Evolutionary conservation across 2,329 filamentous ascomycete genomes (phyloP).

Genomic region (Didymella sp.): DNA sequence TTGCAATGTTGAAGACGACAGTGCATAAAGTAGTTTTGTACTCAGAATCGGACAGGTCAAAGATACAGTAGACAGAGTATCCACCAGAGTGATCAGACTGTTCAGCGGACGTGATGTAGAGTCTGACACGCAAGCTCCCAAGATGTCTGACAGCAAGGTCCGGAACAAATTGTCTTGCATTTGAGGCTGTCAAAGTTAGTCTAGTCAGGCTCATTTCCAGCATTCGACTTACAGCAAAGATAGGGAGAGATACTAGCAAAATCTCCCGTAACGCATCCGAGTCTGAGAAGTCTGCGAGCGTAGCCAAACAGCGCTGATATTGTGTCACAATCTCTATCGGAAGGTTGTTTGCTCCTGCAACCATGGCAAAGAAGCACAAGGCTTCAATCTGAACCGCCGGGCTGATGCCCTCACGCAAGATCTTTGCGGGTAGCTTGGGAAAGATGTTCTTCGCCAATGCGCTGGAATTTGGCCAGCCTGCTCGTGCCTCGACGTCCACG

Average conservation of each 20-base stretch:
- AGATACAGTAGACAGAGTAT: slow-evolving; percentile 27
- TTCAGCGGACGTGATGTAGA: slow-evolving; percentile 14
- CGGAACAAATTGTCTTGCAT: slow-evolving; percentile 26
- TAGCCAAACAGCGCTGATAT: slow-evolving; percentile 31
- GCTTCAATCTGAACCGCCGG: slow-evolving; percentile 40
- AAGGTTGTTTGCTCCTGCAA: slow-evolving; percentile 30
- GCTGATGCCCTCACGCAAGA: slow-evolving; percentile 29
- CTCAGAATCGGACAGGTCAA: slow-evolving; percentile 25
- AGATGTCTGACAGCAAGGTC: slow-evolving; percentile 23
- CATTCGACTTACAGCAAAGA: slow-evolving; percentile 36
- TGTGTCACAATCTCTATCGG: slow-evolving; percentile 28
- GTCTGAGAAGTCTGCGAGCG: slow-evolving; percentile 18
- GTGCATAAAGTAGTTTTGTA: slow-evolving; percentile 29
- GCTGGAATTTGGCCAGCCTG: slow-evolving; percentile 34
- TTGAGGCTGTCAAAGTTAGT: slow-evolving; percentile 28
- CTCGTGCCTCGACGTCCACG: slow-evolving; percentile 29
- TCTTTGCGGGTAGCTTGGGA: slow-evolving; percentile 40
- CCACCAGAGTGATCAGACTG: slow-evolving; percentile 23
- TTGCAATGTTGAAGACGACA: slow-evolving; percentile 38
- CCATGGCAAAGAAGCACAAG: slow-evolving; percentile 37
- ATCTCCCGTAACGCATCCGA: slow-evolving; percentile 23
- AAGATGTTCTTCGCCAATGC: slow-evolving; percentile 28
- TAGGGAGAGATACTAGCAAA: slow-evolving; percentile 34
- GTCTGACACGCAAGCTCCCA: slow-evolving; percentile 24
- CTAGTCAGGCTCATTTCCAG: background rate